Percentiles rank a stretch among this genome's conserved stretches.
Evolutionary conservation across 2,329 filamentous ascomycete genomes (phyloP).

Genomic region (Aphanocladium album): DNA sequence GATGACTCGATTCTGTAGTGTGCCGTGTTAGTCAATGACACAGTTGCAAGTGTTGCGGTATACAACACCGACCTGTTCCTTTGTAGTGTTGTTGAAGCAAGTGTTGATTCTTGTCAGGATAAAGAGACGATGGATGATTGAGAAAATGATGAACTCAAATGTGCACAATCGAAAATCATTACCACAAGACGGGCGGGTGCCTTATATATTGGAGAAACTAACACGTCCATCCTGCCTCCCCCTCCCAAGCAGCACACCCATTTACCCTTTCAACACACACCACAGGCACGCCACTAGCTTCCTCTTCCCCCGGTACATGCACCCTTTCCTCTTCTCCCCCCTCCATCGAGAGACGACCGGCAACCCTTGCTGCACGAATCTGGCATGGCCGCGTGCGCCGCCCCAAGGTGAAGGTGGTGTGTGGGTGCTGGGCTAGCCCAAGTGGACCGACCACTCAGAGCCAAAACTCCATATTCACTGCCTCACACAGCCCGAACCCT

Average conservation of each 20-base stretch:
- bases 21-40: too few relatives aligned
- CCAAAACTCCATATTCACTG: too few relatives aligned
- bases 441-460: too few relatives aligned
- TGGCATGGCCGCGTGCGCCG: background rate
- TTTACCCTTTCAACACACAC: background rate
- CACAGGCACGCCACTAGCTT: constrained; percentile 4
- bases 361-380: background rate
- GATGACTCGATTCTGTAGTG: too few relatives aligned
- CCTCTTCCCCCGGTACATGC: background rate
- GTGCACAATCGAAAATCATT: background rate
- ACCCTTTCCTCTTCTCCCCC: background rate
- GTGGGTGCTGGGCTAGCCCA: background rate
- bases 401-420: background rate
- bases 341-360: background rate
- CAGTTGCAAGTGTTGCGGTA: too few relatives aligned
- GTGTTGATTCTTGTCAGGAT: background rate
- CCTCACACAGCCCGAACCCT: too few relatives aligned
- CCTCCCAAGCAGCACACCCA: background rate
- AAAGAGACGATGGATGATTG: background rate
- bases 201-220: constrained; percentile 4
- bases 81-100: too few relatives aligned
- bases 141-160: background rate
- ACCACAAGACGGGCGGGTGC: background rate
- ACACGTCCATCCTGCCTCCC: background rate
- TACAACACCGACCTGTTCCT: too few relatives aligned